phyloP scores from a whole-genome alignment of 2,329 filamentous ascomycete species.

The Trematosphaeria pertusa region DNA sequence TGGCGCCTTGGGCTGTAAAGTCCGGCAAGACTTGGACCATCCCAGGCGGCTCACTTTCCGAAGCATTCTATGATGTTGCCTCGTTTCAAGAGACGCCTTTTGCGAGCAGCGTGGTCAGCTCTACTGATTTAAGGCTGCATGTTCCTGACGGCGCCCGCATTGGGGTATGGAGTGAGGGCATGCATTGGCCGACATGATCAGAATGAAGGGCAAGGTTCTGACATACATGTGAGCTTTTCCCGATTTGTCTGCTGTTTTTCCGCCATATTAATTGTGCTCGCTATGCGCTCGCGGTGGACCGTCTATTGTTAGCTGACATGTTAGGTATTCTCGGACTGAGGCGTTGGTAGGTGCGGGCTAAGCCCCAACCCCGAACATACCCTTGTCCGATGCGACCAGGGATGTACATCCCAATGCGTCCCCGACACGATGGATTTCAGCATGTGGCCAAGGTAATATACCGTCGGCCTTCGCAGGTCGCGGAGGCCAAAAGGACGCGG shows the following conservation, averaged over 20 bases:
- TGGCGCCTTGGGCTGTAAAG: no score
- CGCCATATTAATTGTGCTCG: constrained; percentile 5
- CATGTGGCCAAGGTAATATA: constrained; percentile 21
- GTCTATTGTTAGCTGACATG: constrained; percentile 42
- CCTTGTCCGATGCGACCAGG: constrained; percentile 26
- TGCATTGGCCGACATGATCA: constrained; percentile 8
- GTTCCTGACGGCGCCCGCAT: constrained; percentile 6
- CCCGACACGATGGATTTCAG: constrained; percentile 15
- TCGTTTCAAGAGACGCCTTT: constrained; percentile 15
- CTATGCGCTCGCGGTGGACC: constrained; percentile 9
- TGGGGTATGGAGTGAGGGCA: neutral
- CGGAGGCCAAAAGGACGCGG: constrained; percentile 29
- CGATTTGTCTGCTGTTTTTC: constrained; percentile 12
- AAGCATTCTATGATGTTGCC: no score
- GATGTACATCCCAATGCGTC: constrained; percentile 14
- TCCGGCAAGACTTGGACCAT: neutral
- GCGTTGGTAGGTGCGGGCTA: constrained; percentile 30
- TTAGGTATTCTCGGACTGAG: constrained; percentile 34
- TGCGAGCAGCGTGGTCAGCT: constrained; percentile 7
- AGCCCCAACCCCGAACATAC: constrained; percentile 38
- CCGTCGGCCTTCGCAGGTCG: constrained; percentile 32
- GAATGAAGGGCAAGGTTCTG: constrained; percentile 19
- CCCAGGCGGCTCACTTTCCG: neutral
- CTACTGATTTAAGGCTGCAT: no score
- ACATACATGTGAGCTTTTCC: constrained; percentile 12